These are phyloP conservation scores for Calonectria pseudoturangicola DNA, from an alignment of 2,329 filamentous ascomycete species.

Conservation along the genomic window DNA sequence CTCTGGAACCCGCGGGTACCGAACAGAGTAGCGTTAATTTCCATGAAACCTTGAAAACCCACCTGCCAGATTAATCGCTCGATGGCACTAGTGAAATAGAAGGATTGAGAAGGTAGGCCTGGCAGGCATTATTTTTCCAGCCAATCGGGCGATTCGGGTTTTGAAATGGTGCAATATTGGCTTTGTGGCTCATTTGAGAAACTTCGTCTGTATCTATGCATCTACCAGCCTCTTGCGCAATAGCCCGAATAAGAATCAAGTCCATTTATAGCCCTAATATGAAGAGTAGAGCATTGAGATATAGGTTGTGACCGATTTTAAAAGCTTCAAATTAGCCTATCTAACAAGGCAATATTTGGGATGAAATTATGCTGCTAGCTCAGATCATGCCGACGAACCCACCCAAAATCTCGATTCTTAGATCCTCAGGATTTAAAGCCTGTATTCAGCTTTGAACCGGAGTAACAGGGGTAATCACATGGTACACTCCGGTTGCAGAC, in stretches of 20 bases:
- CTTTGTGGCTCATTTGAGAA: neutral
- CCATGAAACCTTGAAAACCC: neutral
- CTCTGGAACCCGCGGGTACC: conserved; percentile 7
- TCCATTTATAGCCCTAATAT: too few relatives aligned
- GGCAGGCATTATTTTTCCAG: neutral
- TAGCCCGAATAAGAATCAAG: neutral
- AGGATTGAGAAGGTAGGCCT: neutral
- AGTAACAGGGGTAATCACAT: conserved; percentile 12
- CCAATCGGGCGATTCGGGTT: conserved; percentile 2
- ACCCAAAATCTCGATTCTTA: neutral
- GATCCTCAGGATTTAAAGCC: neutral
- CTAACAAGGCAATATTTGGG: too few relatives aligned
- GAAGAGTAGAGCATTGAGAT: too few relatives aligned
- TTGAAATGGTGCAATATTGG: neutral
- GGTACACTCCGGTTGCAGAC: neutral
- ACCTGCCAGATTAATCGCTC: conserved; percentile 16
- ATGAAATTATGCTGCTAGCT: too few relatives aligned
- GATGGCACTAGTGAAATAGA: neutral
- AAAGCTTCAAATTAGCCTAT: too few relatives aligned
- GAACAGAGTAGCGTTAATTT: neutral
- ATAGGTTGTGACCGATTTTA: neutral
- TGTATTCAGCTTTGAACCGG: neutral
- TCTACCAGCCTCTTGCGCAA: neutral
- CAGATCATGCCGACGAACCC: neutral
- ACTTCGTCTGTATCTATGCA: neutral